These are phyloP conservation scores for Phytophthora colocasiae DNA, from an alignment of 352 stramenopile genomes.

Conservation along the genomic window DNA sequence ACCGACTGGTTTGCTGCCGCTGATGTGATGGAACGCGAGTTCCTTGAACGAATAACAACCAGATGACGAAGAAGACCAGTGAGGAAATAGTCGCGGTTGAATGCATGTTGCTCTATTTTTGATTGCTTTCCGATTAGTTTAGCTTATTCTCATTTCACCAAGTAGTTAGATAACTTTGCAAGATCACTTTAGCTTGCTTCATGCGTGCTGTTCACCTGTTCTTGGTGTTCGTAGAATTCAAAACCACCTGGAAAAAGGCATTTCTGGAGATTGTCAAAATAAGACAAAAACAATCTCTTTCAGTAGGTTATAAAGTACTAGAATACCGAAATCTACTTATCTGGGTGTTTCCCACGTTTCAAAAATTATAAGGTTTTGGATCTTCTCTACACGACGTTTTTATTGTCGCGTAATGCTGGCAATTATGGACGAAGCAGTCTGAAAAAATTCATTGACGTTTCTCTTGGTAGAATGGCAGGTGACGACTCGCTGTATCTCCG, in stretches of 20 bases:
- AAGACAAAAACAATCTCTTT: no score
- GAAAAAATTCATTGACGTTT: background rate
- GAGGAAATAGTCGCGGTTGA: constrained; percentile 49
- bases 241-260: constrained; percentile 1
- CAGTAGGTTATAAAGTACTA: no score
- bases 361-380: constrained; percentile 21
- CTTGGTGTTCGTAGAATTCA: background rate
- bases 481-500: constrained; percentile 17
- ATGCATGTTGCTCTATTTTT: constrained; percentile 58
- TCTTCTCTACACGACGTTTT: background rate
- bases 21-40: constrained; percentile 42
- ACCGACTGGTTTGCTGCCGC: constrained; percentile 36
- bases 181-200: constrained; percentile 18
- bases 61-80: constrained; percentile 42
- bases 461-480: constrained; percentile 4
- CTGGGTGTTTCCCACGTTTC: no score
- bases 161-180: constrained; percentile 16
- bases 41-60: constrained; percentile 36
- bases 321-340: no score
- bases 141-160: constrained; percentile 9
- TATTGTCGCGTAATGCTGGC: constrained; percentile 4
- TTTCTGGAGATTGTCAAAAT: no score
- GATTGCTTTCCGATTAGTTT: constrained; percentile 32
- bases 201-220: no score
- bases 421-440: no score